These are phyloP conservation scores for Ustilago nuda DNA, from an alignment of 1,284 basidiomycete genomes.

Conservation along the genomic window DNA sequence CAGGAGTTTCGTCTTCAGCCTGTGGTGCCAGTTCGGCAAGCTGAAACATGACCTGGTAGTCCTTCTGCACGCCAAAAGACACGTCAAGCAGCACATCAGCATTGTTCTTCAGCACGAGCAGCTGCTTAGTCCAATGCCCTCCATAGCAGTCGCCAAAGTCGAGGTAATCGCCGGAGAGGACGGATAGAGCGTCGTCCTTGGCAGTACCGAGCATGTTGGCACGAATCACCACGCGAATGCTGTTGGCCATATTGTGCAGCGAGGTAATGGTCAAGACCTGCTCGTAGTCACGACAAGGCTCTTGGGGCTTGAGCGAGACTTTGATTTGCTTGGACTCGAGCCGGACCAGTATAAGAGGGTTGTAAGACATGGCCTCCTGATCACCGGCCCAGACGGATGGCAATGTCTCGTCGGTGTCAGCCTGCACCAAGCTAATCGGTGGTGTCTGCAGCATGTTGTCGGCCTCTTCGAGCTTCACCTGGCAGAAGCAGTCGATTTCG, in stretches of 20 bases:
- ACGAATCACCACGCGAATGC: constrained; percentile 59
- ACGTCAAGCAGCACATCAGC: constrained; percentile 71
- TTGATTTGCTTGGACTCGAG: constrained; percentile 42
- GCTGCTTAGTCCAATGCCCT: constrained; percentile 71
- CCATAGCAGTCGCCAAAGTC: constrained; percentile 72
- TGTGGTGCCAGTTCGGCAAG: constrained; percentile 69
- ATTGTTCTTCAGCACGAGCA: constrained; percentile 71
- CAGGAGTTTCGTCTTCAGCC: constrained; percentile 44
- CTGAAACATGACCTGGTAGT: constrained; percentile 71
- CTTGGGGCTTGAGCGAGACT: constrained; percentile 49
- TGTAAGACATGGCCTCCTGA: constrained; percentile 33
- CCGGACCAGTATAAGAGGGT: constrained; percentile 30
- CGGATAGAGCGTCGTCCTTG: constrained; percentile 70
- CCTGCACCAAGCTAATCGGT: constrained; percentile 44
- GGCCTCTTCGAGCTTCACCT: constrained; percentile 61
- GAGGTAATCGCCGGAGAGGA: constrained; percentile 70
- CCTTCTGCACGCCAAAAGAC: constrained; percentile 70
- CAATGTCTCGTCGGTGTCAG: constrained; percentile 31
- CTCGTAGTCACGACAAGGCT: constrained; percentile 63
- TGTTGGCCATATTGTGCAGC: constrained; percentile 60
- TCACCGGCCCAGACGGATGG: constrained; percentile 51
- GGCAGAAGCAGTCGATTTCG: constrained; percentile 65
- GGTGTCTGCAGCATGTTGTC: constrained; percentile 59
- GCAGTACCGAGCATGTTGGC: constrained; percentile 67
- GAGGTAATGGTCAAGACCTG: constrained; percentile 64